Base-by-base conservation (phyloP, 257 asterid species). In the Gentiana dahurica region DNA sequence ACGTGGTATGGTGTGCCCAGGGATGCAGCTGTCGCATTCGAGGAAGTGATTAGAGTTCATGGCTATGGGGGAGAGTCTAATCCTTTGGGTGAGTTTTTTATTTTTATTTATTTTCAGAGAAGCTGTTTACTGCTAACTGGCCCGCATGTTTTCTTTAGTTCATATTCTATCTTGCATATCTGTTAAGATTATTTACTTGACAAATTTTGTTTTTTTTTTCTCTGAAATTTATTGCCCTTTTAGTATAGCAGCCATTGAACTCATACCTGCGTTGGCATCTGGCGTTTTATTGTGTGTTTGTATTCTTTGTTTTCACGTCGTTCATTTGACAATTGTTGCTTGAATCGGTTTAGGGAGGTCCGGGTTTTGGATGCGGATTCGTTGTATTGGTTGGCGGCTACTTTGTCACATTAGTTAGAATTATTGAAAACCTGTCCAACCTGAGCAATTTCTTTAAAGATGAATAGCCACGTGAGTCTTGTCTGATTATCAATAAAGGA, bases 1-100 rank as follows among this genome's bases (percentile, higher is more conserved):
- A 92, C 99, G 0, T 92, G 99, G 99, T 92, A 92, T 53, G 99
- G 99, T 43, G 99, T 92, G 61, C 99, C 99, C 0, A 71, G 77
- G 53, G 99, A 80, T 69, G 97, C 99, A 0, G 95, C 99, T 41
- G 82, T 84, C 13, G 99, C 99, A 0, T 92, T 88, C 50, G 99
- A 92, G 75, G 99, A 92, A 58, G 99, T 92, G 53, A 80, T 85
- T 24, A 79, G 97, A 64, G 87, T 80, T 53, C 97, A 92, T 57
- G 99, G 99, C 12, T 92, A 92, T 70, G 89, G 94, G 51, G 99
- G 99, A 69, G 99, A 85, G 83, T 76, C 84, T 60, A 92, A 92
- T 69, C 97, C 99, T 63, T 88, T 92, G 36, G 95, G 99, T 92
- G 68, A 73, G 85, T 69, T 48, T 38, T 51, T 5, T 24, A 24